phyloP scores from a whole-genome alignment of 129 eudicot genomes.

The Smallanthus sonchifolius region DNA sequence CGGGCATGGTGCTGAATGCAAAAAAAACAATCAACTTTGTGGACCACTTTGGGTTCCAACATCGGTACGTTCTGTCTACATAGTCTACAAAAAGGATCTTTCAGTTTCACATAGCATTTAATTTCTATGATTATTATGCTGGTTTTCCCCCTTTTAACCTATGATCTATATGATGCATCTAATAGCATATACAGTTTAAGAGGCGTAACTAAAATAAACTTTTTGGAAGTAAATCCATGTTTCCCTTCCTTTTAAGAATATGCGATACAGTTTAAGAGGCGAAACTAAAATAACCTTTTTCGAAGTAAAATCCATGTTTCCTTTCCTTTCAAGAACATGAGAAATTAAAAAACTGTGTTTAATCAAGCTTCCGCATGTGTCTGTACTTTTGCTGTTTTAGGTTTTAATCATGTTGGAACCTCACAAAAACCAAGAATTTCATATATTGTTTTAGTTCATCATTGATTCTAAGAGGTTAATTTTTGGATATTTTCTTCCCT shows the following conservation, averaged over 20 bases:
- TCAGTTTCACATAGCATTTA: conserved; percentile 2
- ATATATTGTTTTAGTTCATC: not conserved
- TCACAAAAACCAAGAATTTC: not conserved
- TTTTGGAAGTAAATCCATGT: not conserved
- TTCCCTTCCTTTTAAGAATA: not conserved
- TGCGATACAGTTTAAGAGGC: not conserved
- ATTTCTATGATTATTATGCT: not conserved
- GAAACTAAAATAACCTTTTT: not conserved
- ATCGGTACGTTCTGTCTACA: conserved; percentile 41
- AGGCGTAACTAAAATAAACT: not conserved
- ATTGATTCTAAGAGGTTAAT: not conserved
- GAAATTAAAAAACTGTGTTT: not conserved
- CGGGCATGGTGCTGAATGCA: conserved; percentile 90
- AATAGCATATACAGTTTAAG: not conserved
- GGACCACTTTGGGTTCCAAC: conserved; percentile 76
- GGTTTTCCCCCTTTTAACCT: not conserved
- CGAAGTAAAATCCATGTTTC: conserved; percentile 1
- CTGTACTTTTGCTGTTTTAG: not conserved
- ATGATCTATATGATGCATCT: not conserved
- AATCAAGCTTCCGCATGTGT: not conserved
- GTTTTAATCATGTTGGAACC: not conserved
- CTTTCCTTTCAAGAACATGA: not conserved
- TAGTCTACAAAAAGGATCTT: conserved; percentile 11
- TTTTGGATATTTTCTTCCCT: not conserved
- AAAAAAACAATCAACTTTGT: conserved; percentile 63